phyloP scores from a whole-genome alignment of 805 yeast species.

The Metschnikowia lachancei region DNA sequence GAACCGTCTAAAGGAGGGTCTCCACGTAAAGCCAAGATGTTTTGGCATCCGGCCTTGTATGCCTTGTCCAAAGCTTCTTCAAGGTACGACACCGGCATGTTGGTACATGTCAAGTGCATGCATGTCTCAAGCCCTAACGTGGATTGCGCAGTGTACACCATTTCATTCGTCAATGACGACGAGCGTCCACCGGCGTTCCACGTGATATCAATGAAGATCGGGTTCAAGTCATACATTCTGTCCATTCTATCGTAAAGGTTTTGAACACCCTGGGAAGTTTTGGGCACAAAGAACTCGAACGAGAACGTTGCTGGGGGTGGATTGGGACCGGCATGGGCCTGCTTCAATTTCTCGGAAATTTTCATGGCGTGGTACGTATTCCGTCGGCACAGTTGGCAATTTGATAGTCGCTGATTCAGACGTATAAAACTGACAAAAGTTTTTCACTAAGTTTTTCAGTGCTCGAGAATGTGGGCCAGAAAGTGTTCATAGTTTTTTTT shows the following conservation, averaged over 20 bases:
- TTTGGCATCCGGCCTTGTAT: constrained; percentile 88
- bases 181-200: constrained; percentile 98
- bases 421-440: not conserved
- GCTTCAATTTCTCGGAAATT: constrained; percentile 41
- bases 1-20: constrained; percentile 84
- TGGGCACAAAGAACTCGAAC: constrained; percentile 95
- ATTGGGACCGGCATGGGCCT: constrained; percentile 38
- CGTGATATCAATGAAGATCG: constrained; percentile 90
- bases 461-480: not conserved
- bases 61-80: constrained; percentile 86
- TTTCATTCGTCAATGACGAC: constrained; percentile 80
- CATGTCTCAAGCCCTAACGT: constrained; percentile 93
- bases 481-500: constrained; percentile 4
- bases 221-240: constrained; percentile 89
- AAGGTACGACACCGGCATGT: constrained; percentile 78
- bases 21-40: constrained; percentile 90
- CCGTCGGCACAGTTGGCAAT: not conserved
- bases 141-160: constrained; percentile 86
- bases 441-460: not conserved
- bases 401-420: not conserved
- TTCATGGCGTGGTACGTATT: constrained; percentile 26
- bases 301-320: constrained; percentile 74
- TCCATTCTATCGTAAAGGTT: constrained; percentile 96
- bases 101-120: constrained; percentile 97
- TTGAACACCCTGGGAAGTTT: constrained; percentile 95